These are phyloP conservation scores for Camellia japonica DNA, from an alignment of 148 eudicot genomes.

Conservation along the genomic window DNA sequence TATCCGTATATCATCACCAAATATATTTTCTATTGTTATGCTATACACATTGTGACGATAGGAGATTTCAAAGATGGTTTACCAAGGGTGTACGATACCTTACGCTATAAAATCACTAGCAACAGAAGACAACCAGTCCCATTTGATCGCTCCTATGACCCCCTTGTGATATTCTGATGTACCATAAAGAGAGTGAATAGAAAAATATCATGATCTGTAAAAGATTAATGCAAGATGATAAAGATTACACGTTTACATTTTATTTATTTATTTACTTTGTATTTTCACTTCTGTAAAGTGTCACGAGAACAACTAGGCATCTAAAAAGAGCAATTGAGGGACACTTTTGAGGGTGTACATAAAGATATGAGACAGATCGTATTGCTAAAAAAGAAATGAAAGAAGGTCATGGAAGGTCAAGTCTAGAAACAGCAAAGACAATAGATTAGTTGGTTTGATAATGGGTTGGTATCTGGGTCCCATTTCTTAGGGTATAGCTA, in stretches of 20 bases:
- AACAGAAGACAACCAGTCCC: not conserved
- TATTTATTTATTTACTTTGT: not conserved
- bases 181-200: not conserved
- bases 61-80: not conserved
- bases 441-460: not conserved
- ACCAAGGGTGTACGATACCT: not conserved
- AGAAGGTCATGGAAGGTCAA: not conserved
- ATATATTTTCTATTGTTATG: not conserved
- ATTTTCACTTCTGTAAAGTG: slow-evolving; percentile 19
- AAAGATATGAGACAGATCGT: not conserved
- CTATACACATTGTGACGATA: not conserved
- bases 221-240: not conserved
- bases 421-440: not conserved
- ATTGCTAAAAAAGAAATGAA: not conserved
- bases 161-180: not conserved
- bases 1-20: not conserved
- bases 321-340: not conserved
- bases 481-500: not conserved
- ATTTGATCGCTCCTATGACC: not conserved
- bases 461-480: not conserved
- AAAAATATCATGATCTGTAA: not conserved
- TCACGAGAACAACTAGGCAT: slow-evolving; percentile 14
- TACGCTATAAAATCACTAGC: not conserved
- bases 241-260: not conserved
- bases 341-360: not conserved